phyloP scores from a whole-genome alignment of 148 eudicot genomes.

The Bassia scoparia region DNA sequence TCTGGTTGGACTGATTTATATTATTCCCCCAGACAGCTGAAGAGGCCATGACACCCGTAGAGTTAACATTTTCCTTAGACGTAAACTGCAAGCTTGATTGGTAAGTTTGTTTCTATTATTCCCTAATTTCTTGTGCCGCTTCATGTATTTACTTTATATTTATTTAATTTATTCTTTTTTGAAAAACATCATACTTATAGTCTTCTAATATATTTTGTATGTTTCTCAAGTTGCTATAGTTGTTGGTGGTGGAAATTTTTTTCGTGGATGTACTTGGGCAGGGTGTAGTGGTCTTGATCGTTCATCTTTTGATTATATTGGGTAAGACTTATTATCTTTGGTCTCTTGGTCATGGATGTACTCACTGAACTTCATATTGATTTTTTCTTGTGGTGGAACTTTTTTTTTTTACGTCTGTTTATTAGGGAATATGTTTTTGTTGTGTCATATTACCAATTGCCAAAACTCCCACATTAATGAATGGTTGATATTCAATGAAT shows the following conservation, averaged over 20 bases:
- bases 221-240: conserved; percentile 75
- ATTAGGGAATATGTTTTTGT: too few relatives aligned
- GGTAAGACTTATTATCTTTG: conserved; percentile 50
- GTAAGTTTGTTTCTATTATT: too few relatives aligned
- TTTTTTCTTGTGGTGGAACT: too few relatives aligned
- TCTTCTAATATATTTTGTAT: conserved; percentile 7
- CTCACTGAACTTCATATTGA: conserved; percentile 6
- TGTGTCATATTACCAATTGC: too few relatives aligned
- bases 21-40: conserved; percentile 71
- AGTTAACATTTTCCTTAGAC: too few relatives aligned
- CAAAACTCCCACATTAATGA: too few relatives aligned
- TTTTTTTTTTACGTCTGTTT: not conserved
- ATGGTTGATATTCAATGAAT: too few relatives aligned
- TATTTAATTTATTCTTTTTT: too few relatives aligned
- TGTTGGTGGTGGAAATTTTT: conserved; percentile 93
- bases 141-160: too few relatives aligned
- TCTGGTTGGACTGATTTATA: conserved; percentile 1
- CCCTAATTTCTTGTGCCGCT: too few relatives aligned
- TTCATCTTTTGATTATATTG: conserved; percentile 93
- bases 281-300: conserved; percentile 90
- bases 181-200: not conserved
- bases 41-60: conserved; percentile 99
- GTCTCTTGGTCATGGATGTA: not conserved
- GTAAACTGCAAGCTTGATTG: too few relatives aligned
- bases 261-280: conserved; percentile 88